These are phyloP conservation scores for Erythrobasidium yunnanense DNA, from an alignment of 768 basidiomycete species.

Conservation along the genomic window DNA sequence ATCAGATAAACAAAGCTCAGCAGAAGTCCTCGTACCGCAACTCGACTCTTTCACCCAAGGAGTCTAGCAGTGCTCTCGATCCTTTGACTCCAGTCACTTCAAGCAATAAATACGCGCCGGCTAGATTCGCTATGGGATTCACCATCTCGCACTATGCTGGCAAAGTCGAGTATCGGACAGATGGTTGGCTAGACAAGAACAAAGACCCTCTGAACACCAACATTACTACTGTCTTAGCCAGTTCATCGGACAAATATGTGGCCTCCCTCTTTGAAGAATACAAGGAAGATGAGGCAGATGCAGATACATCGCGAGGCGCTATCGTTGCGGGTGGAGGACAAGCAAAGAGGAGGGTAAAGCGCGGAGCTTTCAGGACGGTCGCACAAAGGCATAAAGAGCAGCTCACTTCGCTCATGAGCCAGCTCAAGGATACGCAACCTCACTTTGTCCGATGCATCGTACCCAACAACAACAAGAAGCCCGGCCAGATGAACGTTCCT, in stretches of 20 bases:
- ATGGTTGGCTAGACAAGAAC: slow-evolving; percentile 98
- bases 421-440: slow-evolving; percentile 85
- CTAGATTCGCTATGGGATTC: slow-evolving; percentile 77
- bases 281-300: slow-evolving; percentile 46
- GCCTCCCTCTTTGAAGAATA: slow-evolving; percentile 75
- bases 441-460: slow-evolving; percentile 98
- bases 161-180: slow-evolving; percentile 86
- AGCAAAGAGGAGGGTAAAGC: slow-evolving; percentile 53
- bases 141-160: slow-evolving; percentile 93
- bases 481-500: slow-evolving; percentile 80
- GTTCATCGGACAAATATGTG: slow-evolving; percentile 70
- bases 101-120: slow-evolving; percentile 61
- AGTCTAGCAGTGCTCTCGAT: too few relatives aligned
- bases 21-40: neutral
- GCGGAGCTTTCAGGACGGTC: slow-evolving; percentile 92
- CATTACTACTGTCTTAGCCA: slow-evolving; percentile 72
- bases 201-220: slow-evolving; percentile 97
- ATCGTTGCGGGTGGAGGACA: slow-evolving; percentile 16
- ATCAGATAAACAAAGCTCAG: slow-evolving; percentile 44
- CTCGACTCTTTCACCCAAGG: slow-evolving; percentile 38
- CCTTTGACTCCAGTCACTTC: slow-evolving; percentile 45
- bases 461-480: slow-evolving; percentile 81
- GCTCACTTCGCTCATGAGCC: slow-evolving; percentile 75
- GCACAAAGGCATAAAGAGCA: slow-evolving; percentile 94
- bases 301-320: slow-evolving; percentile 27